Percentiles rank a stretch among this genome's conserved stretches.
phyloP scores from a whole-genome alignment of 2,329 filamentous ascomycete species.

The Pseudogymnoascus sp. region DNA sequence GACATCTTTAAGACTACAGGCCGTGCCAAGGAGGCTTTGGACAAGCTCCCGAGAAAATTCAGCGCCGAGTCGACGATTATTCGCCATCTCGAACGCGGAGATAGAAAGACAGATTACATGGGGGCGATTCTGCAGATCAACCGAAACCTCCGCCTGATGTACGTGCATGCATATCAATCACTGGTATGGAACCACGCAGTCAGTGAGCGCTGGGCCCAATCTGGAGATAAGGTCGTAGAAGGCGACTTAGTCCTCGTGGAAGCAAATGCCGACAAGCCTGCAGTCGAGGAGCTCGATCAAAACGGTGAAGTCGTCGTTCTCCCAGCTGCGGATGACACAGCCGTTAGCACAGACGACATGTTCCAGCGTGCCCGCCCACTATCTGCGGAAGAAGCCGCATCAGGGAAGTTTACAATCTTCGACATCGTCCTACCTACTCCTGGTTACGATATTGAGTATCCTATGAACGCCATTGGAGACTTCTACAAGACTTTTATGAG shows the following conservation, averaged over 20 bases:
- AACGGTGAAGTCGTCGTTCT: conserved; percentile 39
- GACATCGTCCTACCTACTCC: conserved; percentile 90
- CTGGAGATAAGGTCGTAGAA: conserved; percentile 66
- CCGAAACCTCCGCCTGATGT: conserved; percentile 81
- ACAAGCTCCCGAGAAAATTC: conserved; percentile 71
- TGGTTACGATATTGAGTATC: conserved; percentile 84
- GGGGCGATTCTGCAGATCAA: conserved; percentile 76
- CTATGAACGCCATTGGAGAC: conserved; percentile 70
- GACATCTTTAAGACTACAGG: conserved; percentile 61
- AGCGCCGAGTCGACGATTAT: conserved; percentile 73
- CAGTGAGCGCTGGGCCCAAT: conserved; percentile 70
- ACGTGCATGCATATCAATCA: conserved; percentile 93
- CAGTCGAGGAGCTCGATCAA: conserved; percentile 29
- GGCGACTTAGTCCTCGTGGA: conserved; percentile 59
- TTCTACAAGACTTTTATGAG: conserved; percentile 87
- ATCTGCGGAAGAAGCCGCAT: conserved; percentile 68
- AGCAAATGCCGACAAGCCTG: conserved; percentile 16
- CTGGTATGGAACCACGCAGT: conserved; percentile 86
- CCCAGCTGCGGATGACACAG: conserved; percentile 50
- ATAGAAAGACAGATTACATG: conserved; percentile 56
- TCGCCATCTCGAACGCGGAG: conserved; percentile 55
- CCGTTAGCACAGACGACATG: conserved; percentile 44
- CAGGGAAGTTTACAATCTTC: conserved; percentile 71
- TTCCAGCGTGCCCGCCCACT: conserved; percentile 67
- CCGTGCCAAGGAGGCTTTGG: conserved; percentile 52